These are phyloP conservation scores for Phlebiopsis gigantea DNA, from an alignment of 768 basidiomycete genomes.

Conservation along the genomic window DNA sequence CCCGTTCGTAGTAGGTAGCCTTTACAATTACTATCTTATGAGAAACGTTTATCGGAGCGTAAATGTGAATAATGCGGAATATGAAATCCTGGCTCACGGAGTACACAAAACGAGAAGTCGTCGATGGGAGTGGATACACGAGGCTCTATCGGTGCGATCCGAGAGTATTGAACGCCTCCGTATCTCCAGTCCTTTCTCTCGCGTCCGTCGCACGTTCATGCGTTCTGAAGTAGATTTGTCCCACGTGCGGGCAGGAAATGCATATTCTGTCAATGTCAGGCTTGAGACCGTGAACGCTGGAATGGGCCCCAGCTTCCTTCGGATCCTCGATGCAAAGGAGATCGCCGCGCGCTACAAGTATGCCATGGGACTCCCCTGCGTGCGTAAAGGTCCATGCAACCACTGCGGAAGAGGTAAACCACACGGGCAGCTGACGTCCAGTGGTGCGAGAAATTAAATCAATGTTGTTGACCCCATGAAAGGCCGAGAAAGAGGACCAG, in stretches of 20 bases:
- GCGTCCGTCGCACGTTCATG: not conserved
- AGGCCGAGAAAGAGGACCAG: not conserved
- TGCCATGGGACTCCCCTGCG: not conserved
- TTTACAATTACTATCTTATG: no score
- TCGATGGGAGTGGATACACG: not conserved
- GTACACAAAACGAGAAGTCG: not conserved
- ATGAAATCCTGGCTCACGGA: not conserved
- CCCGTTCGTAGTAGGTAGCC: conserved; percentile 1
- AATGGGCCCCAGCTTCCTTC: not conserved
- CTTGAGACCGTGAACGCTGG: not conserved
- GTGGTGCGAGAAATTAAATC: not conserved
- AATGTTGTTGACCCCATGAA: not conserved
- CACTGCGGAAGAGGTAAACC: not conserved
- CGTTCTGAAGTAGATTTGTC: not conserved
- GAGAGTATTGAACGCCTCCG: not conserved
- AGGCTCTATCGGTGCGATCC: conserved; percentile 1
- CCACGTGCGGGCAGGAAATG: not conserved
- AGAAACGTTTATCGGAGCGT: not conserved
- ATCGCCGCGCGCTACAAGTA: not conserved
- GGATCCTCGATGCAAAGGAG: not conserved
- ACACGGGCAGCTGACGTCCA: not conserved
- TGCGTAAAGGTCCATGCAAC: not conserved
- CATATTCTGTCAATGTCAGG: not conserved
- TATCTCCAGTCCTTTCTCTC: not conserved
- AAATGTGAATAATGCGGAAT: not conserved